phyloP scores from a whole-genome alignment of 148 eudicot genomes.

The Polygonum aviculare region DNA sequence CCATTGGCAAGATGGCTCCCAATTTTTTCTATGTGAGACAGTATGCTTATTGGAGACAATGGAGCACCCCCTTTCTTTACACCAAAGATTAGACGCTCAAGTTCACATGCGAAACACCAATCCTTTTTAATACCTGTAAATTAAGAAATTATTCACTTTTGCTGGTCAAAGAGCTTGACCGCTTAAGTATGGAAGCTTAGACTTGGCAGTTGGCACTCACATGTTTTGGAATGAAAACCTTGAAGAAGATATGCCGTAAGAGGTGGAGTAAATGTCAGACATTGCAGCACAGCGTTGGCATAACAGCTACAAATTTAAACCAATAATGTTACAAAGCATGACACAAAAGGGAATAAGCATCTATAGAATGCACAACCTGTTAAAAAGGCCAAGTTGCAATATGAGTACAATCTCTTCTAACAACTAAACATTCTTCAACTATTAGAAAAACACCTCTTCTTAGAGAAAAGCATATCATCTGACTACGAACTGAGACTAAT shows the following conservation, averaged over 20 bases:
- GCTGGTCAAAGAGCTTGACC: neutral
- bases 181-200: neutral
- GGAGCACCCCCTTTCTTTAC: constrained; percentile 47
- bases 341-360: neutral
- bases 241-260: constrained; percentile 78
- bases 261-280: constrained; percentile 85
- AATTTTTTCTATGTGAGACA: constrained; percentile 55
- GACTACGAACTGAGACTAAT: neutral
- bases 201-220: constrained; percentile 31
- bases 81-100: constrained; percentile 49
- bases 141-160: neutral
- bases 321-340: constrained; percentile 6
- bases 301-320: constrained; percentile 51
- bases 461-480: neutral
- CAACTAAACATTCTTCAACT: neutral
- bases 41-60: constrained; percentile 48
- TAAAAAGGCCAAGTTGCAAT: neutral
- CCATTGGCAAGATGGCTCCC: constrained; percentile 68
- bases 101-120: constrained; percentile 88
- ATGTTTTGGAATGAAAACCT: constrained; percentile 76
- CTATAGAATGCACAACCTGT: neutral
- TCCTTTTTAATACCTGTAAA: constrained; percentile 48
- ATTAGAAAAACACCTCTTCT: neutral
- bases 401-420: neutral
- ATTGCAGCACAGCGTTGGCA: constrained; percentile 81